Evolutionary conservation across 371 early-diverging fungal species (phyloP).

Genomic region (Blakeslea trispora): DNA sequence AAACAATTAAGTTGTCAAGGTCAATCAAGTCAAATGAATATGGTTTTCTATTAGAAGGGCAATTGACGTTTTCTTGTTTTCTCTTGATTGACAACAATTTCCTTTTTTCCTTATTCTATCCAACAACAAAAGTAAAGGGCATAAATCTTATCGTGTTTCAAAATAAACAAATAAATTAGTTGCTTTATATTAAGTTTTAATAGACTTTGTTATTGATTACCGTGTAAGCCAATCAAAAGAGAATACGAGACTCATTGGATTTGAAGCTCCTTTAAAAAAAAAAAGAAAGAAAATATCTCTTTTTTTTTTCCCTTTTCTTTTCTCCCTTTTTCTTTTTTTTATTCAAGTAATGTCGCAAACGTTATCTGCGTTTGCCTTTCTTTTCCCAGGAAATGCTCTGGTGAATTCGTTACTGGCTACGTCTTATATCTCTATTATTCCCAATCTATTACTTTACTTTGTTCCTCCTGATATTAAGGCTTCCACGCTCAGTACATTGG

Average conservation of each 20-base stretch:
- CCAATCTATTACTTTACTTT: constrained; percentile 79
- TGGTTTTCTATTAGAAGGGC: too few relatives aligned
- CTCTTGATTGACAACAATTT: too few relatives aligned
- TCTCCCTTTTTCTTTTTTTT: constrained; percentile 3
- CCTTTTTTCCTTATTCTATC: too few relatives aligned
- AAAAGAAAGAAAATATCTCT: not conserved
- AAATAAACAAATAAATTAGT: too few relatives aligned
- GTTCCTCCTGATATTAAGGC: constrained; percentile 79
- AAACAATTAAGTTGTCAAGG: too few relatives aligned
- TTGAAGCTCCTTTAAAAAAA: not conserved
- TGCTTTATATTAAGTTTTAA: too few relatives aligned
- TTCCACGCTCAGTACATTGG: constrained; percentile 70
- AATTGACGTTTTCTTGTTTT: too few relatives aligned
- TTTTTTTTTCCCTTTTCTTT: not conserved
- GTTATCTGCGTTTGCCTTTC: constrained; percentile 14
- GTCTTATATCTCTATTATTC: constrained; percentile 82
- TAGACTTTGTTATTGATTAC: not conserved
- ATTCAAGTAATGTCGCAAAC: constrained; percentile 3
- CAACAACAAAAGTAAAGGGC: too few relatives aligned
- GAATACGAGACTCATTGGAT: not conserved
- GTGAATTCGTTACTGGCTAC: constrained; percentile 78
- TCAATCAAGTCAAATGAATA: too few relatives aligned
- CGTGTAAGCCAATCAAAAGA: not conserved
- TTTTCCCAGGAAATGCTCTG: constrained; percentile 67
- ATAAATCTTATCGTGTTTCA: too few relatives aligned